Base-by-base conservation (phyloP, 2,329 filamentous ascomycete species). In the Ophiosphaerella narmari region DNA sequence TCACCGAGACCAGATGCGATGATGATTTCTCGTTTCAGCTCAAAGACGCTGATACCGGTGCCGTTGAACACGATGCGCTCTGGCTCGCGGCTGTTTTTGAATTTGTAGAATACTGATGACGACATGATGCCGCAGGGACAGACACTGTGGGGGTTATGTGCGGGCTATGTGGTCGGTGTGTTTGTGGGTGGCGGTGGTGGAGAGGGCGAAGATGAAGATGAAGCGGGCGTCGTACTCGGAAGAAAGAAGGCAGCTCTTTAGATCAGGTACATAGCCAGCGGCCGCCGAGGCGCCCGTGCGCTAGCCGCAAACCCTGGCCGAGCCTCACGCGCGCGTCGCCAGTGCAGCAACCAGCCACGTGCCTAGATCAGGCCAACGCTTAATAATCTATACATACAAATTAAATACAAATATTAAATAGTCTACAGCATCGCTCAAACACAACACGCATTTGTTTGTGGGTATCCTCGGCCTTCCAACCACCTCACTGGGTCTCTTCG, bases 91-190 rank as follows among this genome's bases (percentile, higher is more conserved):
- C 95, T 91, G 65, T 93, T 97, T 79, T 97, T 97, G 87, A 99
- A 99, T 79, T 96, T 96, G 89, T 97, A 99, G 78, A 97, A 97
- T 71, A 99, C 94, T 62, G 92, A 97, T 49, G 94, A 96, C 73
- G 91, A 86, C 92, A 97, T 97, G 52, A 55, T 52, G 60, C 29
- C 21, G 45, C 38, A 36, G 43, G 48, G 52, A 45, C 41, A 35
- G 39, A 52, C 36, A 46, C 43, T 44, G 16, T 35, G 9, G 9
- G 18, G 7, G 24, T 9, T 12, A 26, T 24, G 7, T 39, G 13
- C 37, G 9, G 14, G 13, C n/a, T 39, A 23, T 26, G 38, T 13
- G 21, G 11, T 39, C 14, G 13, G 38, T 24, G 23, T 39, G 21
- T 9, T 11, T 14, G 37, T 23, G 6, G 37, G 37, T 39, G 37